phyloP scores from a whole-genome alignment of 225 moss, liverwort and hornwort species.

The Lunularia cruciata region DNA sequence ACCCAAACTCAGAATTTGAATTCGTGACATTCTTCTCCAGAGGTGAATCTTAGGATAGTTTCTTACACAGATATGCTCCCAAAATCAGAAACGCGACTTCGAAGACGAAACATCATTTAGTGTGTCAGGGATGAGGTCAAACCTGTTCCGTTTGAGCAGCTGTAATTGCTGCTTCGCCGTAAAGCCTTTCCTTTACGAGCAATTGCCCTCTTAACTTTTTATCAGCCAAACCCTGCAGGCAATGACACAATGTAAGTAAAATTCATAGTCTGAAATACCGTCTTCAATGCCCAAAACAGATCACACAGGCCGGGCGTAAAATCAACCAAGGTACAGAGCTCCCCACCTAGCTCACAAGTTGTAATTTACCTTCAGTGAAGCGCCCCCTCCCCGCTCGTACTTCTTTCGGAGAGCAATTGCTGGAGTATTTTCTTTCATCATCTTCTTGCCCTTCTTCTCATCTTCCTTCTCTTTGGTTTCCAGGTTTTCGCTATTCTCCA shows the following conservation, averaged over 20 bases:
- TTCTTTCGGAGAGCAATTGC: background rate
- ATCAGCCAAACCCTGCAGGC: slow-evolving; percentile 69
- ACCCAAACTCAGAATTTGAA: background rate
- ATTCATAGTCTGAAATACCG: background rate
- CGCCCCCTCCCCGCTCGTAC: slow-evolving; percentile 9
- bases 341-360: too few relatives aligned
- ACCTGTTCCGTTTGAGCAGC: slow-evolving; percentile 85
- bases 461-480: too few relatives aligned
- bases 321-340: background rate
- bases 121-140: background rate
- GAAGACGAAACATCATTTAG: background rate
- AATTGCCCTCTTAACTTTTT: slow-evolving; percentile 67
- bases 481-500: too few relatives aligned
- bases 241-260: too few relatives aligned
- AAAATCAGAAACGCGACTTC: too few relatives aligned
- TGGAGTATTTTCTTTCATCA: too few relatives aligned
- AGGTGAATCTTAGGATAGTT: too few relatives aligned
- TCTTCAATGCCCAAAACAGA: background rate
- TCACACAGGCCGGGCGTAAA: background rate
- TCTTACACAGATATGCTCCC: too few relatives aligned
- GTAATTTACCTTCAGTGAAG: background rate
- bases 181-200: slow-evolving; percentile 60
- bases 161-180: slow-evolving; percentile 68
- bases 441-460: too few relatives aligned
- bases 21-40: too few relatives aligned